A percentile compares a stretch with the other conserved stretches of the same genome.
Conservation (phyloP, 1,284 basidiomycete species). For the Cutaneotrichosporon sp. region DNA sequence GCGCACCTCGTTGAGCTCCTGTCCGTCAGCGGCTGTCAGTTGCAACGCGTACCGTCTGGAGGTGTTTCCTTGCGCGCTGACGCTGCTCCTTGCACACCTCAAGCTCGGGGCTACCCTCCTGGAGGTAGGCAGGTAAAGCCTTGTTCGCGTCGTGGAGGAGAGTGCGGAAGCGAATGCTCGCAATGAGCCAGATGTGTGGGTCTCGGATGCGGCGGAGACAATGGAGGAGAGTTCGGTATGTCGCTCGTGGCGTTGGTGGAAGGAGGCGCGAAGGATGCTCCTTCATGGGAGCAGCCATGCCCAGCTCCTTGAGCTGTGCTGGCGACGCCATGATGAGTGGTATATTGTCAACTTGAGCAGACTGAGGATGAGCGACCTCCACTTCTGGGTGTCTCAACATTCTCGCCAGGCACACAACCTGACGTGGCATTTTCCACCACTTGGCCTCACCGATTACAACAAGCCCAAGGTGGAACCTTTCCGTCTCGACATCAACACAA, state of each 20-base stretch:
- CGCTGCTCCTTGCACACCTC: background rate
- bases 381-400: background rate
- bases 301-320: background rate
- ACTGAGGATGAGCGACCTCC: background rate
- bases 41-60: background rate
- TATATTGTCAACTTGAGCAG: too few species aligned
- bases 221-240: constrained; percentile 40
- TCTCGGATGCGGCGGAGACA: constrained; percentile 41
- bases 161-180: constrained; percentile 28
- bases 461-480: background rate
- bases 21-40: background rate
- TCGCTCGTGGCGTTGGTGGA: constrained; percentile 10
- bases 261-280: background rate
- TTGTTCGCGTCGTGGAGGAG: background rate
- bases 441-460: background rate
- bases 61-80: constrained; percentile 1
- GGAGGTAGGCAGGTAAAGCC: background rate
- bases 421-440: constrained; percentile 5
- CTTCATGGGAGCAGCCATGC: background rate
- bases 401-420: background rate
- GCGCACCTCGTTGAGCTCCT: constrained; percentile 34
- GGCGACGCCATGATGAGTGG: background rate
- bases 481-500: background rate
- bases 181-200: constrained; percentile 42
- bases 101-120: background rate